phyloP scores from a whole-genome alignment of 768 basidiomycete genomes.

The Lenzites betulinus region DNA sequence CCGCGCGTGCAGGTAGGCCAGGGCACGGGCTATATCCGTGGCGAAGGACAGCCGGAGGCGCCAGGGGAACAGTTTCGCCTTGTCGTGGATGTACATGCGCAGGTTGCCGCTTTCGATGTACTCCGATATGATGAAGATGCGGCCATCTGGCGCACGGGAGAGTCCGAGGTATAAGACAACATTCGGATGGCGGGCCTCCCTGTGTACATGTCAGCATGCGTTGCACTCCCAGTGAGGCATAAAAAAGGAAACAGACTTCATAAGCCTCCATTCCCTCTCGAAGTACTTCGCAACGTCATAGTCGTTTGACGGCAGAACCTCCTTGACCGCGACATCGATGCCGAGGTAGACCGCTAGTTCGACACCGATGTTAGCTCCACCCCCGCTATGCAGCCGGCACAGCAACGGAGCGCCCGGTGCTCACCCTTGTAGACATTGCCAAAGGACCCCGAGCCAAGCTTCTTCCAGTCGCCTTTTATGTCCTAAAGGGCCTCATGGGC shows the following conservation, averaged over 20 bases:
- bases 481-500: conserved; percentile 49
- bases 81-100: conserved; percentile 87
- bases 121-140: conserved; percentile 95
- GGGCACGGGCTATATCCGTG: conserved; percentile 88
- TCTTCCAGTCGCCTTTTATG: conserved; percentile 86
- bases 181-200: conserved; percentile 88
- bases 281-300: conserved; percentile 98
- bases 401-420: conserved; percentile 26
- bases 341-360: conserved; percentile 84
- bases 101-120: conserved; percentile 93
- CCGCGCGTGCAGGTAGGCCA: conserved; percentile 97
- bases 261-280: conserved; percentile 96
- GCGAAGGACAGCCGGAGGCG: conserved; percentile 92
- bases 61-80: conserved; percentile 86
- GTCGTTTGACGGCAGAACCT: conserved; percentile 87
- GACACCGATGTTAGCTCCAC: background rate
- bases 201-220: conserved; percentile 24
- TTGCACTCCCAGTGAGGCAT: background rate
- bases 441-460: conserved; percentile 89
- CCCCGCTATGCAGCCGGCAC: background rate
- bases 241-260: conserved; percentile 59
- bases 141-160: conserved; percentile 78
- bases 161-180: conserved; percentile 93
- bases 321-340: conserved; percentile 95
- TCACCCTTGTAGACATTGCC: conserved; percentile 88